Evolutionary conservation across 345 rosid genomes (phyloP), one percentile per base, ranked within the genome.

Genomic region (Draba incana): DNA sequence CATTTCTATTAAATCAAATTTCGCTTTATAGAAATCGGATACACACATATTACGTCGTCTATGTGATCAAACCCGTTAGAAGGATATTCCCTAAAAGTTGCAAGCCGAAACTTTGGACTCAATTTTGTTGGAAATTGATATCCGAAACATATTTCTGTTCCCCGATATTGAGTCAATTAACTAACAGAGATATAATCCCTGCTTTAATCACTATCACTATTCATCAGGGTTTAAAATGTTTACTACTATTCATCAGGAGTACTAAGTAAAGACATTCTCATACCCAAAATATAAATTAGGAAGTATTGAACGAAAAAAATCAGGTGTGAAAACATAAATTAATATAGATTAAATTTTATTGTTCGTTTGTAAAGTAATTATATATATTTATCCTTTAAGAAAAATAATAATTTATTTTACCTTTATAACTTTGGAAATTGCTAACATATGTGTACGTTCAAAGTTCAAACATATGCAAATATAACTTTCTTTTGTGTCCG

Each of bases 21-120:
- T 1, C 41, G 8, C 46, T 14, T 24, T 28, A 13, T 44, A 4
- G 52, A 56, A 64, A 56, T 2, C 13, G 11, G 44, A 16, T 33
- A 14, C n/a, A 14, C 33, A 11, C 33, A 12, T 47, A 47, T 24
- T 64, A 56, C 64, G 58, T 64, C 45, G 59, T 64, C 70, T 59
- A 72, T 13, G 53, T 56, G 76, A 45, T 64, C 28, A 39, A 48
- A 20, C 57, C 56, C 27, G 45, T 46, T 56, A 48, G 14, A 25
- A 24, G 56, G 55, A 74, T 61, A 66, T 66, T 61, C 35, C 39
- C 35, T 43, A 33, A 52, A 64, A 58, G 58, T 66, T 58, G 15
- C 72, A 14, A 66, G 72, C 77, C 72, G 72, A 66, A 66, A 74
- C 68, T 52, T 66, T 66, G 52, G 62, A 67, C 68, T 60, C 0